Conservation (phyloP, 345 rosid species). For the Aquilaria sinensis region DNA sequence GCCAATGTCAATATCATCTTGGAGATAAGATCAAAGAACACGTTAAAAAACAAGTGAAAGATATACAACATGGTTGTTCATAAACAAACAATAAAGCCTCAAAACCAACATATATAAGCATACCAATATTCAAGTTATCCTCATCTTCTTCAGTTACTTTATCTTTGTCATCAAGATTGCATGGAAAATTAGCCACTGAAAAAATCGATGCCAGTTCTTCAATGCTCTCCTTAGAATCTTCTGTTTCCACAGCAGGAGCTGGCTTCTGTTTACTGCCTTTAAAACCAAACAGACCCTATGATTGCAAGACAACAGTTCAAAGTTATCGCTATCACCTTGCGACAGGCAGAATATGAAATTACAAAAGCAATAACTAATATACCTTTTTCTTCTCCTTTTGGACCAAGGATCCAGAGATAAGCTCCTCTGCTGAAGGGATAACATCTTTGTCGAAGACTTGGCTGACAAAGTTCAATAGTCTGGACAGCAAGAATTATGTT, state of each 20-base stretch:
- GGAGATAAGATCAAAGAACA: background rate
- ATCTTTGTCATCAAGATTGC: conserved; percentile 24
- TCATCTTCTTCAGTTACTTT: conserved; percentile 27
- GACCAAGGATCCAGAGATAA: conserved; percentile 18
- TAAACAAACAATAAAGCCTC: conserved; percentile 1
- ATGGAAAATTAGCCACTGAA: conserved; percentile 50
- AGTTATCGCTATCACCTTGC: too few species aligned
- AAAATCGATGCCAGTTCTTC: conserved; percentile 54
- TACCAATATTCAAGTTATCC: conserved; percentile 64
- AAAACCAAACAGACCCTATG: conserved; percentile 74
- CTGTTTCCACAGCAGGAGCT: conserved; percentile 43
- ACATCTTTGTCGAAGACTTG: conserved; percentile 51
- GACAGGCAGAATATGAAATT: background rate
- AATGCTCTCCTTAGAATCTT: conserved; percentile 57
- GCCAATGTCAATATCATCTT: conserved; percentile 83
- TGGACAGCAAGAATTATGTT: conserved; percentile 13
- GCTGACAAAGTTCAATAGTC: conserved; percentile 50
- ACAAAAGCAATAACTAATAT: background rate
- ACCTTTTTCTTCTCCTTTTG: conserved; percentile 86
- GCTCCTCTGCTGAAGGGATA: conserved; percentile 30
- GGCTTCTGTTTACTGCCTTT: conserved; percentile 54
- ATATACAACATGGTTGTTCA: background rate
- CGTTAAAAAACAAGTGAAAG: background rate
- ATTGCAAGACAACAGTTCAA: background rate
- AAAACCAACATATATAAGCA: background rate